Conservation (phyloP, 805 yeast genomes). For the Sungouiella blattae region DNA sequence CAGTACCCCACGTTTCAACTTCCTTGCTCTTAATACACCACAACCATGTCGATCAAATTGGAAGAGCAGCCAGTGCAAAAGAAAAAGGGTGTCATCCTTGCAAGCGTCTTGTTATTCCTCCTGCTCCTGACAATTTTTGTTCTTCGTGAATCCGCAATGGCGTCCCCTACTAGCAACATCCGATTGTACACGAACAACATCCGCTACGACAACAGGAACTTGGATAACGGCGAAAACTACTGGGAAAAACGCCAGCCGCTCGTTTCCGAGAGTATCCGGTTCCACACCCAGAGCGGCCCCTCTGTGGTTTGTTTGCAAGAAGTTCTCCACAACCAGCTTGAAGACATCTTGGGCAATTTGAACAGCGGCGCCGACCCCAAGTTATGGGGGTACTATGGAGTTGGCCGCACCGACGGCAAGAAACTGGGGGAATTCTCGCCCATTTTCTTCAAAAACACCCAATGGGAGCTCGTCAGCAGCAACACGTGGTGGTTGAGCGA, state of each 20-base stretch:
- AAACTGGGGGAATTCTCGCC: conserved; percentile 25
- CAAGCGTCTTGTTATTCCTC: too few relatives aligned
- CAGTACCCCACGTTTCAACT: too few relatives aligned
- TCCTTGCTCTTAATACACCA: too few relatives aligned
- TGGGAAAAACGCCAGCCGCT: conserved; percentile 43
- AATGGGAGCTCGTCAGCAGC: conserved; percentile 30
- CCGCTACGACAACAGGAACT: conserved; percentile 37
- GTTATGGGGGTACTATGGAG: conserved; percentile 32
- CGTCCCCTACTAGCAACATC: neutral
- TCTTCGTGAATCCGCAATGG: neutral
- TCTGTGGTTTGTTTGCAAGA: conserved; percentile 42
- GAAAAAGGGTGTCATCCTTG: too few relatives aligned
- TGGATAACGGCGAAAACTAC: conserved; percentile 37
- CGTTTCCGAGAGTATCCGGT: conserved; percentile 38
- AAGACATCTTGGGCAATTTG: conserved; percentile 26
- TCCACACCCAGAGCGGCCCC: conserved; percentile 27
- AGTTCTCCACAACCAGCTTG: conserved; percentile 33
- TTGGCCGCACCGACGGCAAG: conserved; percentile 14
- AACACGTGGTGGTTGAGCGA: conserved; percentile 40
- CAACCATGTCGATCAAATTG: neutral
- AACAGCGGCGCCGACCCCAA: conserved; percentile 21
- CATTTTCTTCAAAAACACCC: conserved; percentile 26
- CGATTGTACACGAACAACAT: conserved; percentile 42
- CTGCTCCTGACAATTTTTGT: neutral
- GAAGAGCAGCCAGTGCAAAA: too few relatives aligned